phyloP scores from a whole-genome alignment of 164 flowering plant species.

The Nymphaea thermarum region DNA sequence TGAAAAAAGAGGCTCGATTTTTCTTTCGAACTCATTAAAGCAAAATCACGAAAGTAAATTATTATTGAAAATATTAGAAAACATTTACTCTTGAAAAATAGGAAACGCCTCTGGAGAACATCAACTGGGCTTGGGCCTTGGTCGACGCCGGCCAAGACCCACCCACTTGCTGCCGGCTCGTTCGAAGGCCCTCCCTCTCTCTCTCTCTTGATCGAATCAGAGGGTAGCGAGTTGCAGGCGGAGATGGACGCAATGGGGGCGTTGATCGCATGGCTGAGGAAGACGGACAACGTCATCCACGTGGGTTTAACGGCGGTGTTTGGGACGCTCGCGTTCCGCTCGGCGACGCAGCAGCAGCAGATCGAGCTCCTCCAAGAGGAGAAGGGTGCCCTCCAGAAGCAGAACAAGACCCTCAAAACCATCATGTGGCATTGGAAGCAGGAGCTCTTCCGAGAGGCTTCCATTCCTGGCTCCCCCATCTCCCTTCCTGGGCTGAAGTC shows the following conservation, averaged over 20 bases:
- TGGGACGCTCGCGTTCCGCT: slow-evolving; percentile 31
- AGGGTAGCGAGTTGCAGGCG: too few relatives aligned
- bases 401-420: slow-evolving; percentile 53
- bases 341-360: slow-evolving; percentile 38
- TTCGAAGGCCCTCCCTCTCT: too few relatives aligned
- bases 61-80: neutral
- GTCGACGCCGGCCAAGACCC: too few relatives aligned
- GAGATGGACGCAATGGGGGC: slow-evolving; percentile 2
- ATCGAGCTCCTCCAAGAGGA: slow-evolving; percentile 49
- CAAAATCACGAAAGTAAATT: too few relatives aligned
- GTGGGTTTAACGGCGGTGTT: slow-evolving; percentile 26
- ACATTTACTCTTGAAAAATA: neutral
- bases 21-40: too few relatives aligned
- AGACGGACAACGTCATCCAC: slow-evolving; percentile 17
- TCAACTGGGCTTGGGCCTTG: too few relatives aligned
- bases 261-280: slow-evolving; percentile 1
- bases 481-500: slow-evolving; percentile 40
- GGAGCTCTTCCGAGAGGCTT: slow-evolving; percentile 51
- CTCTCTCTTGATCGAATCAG: too few relatives aligned
- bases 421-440: slow-evolving; percentile 82
- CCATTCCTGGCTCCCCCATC: slow-evolving; percentile 18
- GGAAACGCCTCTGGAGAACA: too few relatives aligned
- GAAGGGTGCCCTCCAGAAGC: slow-evolving; percentile 32
- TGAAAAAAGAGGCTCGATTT: too few relatives aligned
- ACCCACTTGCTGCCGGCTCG: too few relatives aligned